Conservation (phyloP, 768 basidiomycete species). For the Lactarius deliciosus region DNA sequence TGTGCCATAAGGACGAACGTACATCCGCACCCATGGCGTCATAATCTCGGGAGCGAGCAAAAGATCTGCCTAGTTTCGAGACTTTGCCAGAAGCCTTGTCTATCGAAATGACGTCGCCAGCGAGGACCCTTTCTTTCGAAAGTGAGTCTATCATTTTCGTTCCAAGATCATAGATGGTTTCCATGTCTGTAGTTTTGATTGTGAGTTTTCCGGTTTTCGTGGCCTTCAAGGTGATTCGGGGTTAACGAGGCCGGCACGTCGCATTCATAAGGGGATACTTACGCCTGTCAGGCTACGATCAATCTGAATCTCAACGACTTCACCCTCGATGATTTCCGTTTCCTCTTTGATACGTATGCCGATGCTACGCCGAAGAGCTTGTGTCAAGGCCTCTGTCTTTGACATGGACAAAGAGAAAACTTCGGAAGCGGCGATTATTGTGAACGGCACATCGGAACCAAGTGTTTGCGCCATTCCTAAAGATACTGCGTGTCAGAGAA, state of each 20-base stretch:
- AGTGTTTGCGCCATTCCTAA: slow-evolving; percentile 95
- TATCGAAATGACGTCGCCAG: slow-evolving; percentile 93
- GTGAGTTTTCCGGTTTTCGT: slow-evolving; percentile 98
- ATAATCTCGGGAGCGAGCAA: slow-evolving; percentile 96
- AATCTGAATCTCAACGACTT: slow-evolving; percentile 98
- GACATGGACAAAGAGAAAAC: slow-evolving; percentile 98
- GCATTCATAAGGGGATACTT: slow-evolving; percentile 33
- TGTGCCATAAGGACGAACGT: slow-evolving; percentile 37
- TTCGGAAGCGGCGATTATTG: slow-evolving; percentile 96
- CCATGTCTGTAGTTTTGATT: slow-evolving; percentile 99
- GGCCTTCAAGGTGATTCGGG: slow-evolving; percentile 50
- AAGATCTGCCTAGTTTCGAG: slow-evolving; percentile 92
- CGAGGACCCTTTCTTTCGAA: slow-evolving; percentile 94
- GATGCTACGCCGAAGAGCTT: slow-evolving; percentile 93
- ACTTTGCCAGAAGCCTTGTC: slow-evolving; percentile 98
- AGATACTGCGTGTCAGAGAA: background rate
- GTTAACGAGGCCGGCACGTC: background rate
- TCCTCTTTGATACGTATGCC: slow-evolving; percentile 98
- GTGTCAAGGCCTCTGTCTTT: slow-evolving; percentile 96
- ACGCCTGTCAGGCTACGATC: slow-evolving; percentile 96
- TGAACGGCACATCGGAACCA: slow-evolving; percentile 94
- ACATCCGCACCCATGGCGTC: slow-evolving; percentile 99
- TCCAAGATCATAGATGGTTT: slow-evolving; percentile 97
- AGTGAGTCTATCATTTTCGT: slow-evolving; percentile 99
- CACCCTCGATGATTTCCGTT: slow-evolving; percentile 95